Conservation (phyloP, 2,329 filamentous ascomycete genomes). For the Colletotrichum graminicola region DNA sequence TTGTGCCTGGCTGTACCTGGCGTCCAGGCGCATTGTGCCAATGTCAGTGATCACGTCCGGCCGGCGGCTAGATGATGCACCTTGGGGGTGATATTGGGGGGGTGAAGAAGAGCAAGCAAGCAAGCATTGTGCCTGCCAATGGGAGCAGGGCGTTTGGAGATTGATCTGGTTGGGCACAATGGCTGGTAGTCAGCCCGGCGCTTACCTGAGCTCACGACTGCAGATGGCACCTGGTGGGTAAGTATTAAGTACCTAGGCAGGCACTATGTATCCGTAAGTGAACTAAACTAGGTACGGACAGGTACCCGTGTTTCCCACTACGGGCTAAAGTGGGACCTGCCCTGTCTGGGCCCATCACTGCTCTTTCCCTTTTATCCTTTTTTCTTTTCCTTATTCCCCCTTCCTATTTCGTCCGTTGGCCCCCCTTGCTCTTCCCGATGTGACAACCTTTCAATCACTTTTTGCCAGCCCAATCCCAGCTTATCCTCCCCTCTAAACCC, state of each 20-base stretch:
- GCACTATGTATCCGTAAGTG: too few species aligned
- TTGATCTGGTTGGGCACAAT: constrained; percentile 11
- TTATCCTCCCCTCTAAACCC: constrained; percentile 11
- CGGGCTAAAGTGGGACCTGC: constrained; percentile 15
- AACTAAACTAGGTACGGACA: neutral
- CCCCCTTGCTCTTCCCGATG: neutral
- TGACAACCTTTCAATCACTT: constrained; percentile 9
- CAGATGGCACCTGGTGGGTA: neutral
- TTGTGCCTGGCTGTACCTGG: constrained; percentile 6
- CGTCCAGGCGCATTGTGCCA: constrained; percentile 17
- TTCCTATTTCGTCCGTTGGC: neutral
- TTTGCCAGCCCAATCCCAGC: constrained; percentile 8
- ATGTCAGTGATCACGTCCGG: constrained; percentile 13
- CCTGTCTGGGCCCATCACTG: neutral
- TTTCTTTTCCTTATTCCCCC: neutral
- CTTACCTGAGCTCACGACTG: constrained; percentile 25
- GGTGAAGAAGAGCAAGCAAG: neutral
- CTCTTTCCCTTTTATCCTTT: constrained; percentile 6
- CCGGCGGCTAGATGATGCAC: constrained; percentile 27
- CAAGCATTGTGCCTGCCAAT: constrained; percentile 6
- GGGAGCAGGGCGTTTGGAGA: constrained; percentile 25
- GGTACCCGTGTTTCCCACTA: neutral
- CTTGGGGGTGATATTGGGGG: neutral
- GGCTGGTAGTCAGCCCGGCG: constrained; percentile 28
- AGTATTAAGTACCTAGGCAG: too few species aligned